phyloP scores from a whole-genome alignment of 768 basidiomycete genomes.

The Phaffia tasmanica region DNA sequence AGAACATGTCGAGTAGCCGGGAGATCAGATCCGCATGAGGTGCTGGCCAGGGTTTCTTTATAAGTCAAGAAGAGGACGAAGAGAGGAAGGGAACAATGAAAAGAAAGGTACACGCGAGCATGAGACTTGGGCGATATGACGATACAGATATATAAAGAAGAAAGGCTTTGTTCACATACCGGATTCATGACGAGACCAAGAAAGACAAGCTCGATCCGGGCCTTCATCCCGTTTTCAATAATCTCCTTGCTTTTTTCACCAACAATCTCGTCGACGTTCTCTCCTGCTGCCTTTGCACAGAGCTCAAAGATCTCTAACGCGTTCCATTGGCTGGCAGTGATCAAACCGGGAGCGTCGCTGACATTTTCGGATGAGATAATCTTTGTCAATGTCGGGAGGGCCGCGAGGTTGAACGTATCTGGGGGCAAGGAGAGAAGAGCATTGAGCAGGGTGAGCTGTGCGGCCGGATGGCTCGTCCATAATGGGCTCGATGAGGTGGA shows the following conservation, averaged over 20 bases:
- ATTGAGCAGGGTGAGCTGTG: conserved; percentile 76
- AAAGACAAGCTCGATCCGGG: conserved; percentile 71
- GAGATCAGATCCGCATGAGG: conserved; percentile 77
- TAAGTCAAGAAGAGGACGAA: conserved; percentile 28
- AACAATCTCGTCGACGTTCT: conserved; percentile 16
- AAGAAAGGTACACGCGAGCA: neutral
- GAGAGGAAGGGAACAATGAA: conserved; percentile 22
- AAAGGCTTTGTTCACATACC: conserved; percentile 43
- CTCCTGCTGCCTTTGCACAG: conserved; percentile 6
- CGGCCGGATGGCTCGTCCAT: conserved; percentile 56
- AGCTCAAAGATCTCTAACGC: conserved; percentile 20
- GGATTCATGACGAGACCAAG: conserved; percentile 84
- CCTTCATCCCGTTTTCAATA: conserved; percentile 31
- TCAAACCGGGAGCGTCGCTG: conserved; percentile 8
- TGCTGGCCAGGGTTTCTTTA: conserved; percentile 71
- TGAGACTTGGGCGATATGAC: neutral
- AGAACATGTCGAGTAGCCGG: conserved; percentile 75
- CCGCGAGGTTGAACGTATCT: conserved; percentile 86
- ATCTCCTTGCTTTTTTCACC: conserved; percentile 29
- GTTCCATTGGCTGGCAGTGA: conserved; percentile 21
- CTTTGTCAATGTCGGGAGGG: conserved; percentile 47
- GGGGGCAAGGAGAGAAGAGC: conserved; percentile 76
- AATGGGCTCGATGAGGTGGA: conserved; percentile 48
- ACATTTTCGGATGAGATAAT: conserved; percentile 17
- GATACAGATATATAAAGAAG: too few species aligned